Percentiles rank a stretch among this genome's conserved stretches.
Conservation (phyloP, 2,329 filamentous ascomycete species). For the Colletotrichum sp. region DNA sequence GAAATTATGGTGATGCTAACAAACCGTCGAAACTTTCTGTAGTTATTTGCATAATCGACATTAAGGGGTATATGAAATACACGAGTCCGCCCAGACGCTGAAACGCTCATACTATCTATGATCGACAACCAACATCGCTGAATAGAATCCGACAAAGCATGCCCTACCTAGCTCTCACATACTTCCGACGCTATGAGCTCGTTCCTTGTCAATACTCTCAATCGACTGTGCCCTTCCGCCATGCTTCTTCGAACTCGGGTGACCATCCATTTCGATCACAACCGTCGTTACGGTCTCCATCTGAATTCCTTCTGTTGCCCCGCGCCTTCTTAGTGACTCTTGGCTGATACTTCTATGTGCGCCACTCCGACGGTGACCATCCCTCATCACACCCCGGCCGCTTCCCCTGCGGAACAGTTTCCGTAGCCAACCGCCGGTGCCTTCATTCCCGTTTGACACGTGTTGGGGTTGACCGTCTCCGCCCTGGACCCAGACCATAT, state of each 20-base stretch:
- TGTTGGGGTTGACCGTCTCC: neutral
- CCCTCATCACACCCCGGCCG: neutral
- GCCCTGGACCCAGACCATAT: slow-evolving; percentile 21
- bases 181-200: slow-evolving; percentile 9
- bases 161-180: neutral
- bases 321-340: slow-evolving; percentile 3
- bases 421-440: slow-evolving; percentile 12
- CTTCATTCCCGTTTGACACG: neutral
- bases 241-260: neutral
- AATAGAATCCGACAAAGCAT: neutral
- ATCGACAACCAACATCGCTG: no score
- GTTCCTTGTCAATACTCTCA: slow-evolving; percentile 6
- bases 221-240: neutral
- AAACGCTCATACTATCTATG: neutral
- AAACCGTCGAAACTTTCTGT: rapidly evolving
- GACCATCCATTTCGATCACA: slow-evolving; percentile 36
- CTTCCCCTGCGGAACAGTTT: neutral
- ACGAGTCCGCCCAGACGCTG: neutral
- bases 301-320: slow-evolving; percentile 37
- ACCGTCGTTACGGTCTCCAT: slow-evolving; percentile 50
- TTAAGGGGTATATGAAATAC: slow-evolving; percentile 8
- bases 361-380: neutral
- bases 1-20: rapidly evolving
- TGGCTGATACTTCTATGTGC: slow-evolving; percentile 14
- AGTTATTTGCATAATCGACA: neutral